Base-by-base conservation (phyloP, 2,329 filamentous ascomycete genomes). In the Coleophoma cylindrospora region DNA sequence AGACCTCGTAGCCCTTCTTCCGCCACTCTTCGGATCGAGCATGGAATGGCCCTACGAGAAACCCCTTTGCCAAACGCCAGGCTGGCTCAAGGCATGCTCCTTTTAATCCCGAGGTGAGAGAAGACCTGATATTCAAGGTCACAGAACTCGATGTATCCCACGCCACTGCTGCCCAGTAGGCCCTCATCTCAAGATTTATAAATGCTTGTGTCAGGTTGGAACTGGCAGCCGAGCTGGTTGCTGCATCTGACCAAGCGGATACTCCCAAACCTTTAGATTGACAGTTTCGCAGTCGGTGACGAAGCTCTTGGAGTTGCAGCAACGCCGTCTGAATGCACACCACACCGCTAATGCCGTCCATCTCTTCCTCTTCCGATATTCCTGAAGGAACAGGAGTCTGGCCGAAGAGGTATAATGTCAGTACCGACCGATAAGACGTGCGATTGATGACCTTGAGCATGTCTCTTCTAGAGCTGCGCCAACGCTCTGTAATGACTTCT, bases 71-170 rank as follows among this genome's bases (percentile, higher is more conserved):
- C 15, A 64, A 49, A 4, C 59, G 57, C 64, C 64, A 66, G 7
- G 57, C 53, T 21, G 61, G 50, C 48, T 66, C 63, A 11, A 51
- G 47, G 10, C 56, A 57, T 34, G 57, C 60, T 14, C 62, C 62
- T 12, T 63, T 50, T 10, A 72, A 54, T 0, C 69, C 69, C 1
- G 70, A 70, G 0, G 69, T 70, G 3, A 72, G 62, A 1, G 70
- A 51, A 0, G 70, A 64, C 8, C 68, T 61, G 8, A 65, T 68
- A 27, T 71, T 71, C n/a, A 72, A 60, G 0, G 68, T 71, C 4
- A 73, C 49, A 1, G 70, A 71, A 0, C 66, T 66, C 0, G 68
- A 71, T 0, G 70, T 73, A 36, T 73, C 70, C 32, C 71, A 72
- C 0, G 67, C 70, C 8, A 73, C 49, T 3, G 70, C 70, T 0